Percentiles rank a stretch among this genome's conserved stretches.
Conservation (phyloP, 805 yeast species). For the Candida peoriensis region DNA sequence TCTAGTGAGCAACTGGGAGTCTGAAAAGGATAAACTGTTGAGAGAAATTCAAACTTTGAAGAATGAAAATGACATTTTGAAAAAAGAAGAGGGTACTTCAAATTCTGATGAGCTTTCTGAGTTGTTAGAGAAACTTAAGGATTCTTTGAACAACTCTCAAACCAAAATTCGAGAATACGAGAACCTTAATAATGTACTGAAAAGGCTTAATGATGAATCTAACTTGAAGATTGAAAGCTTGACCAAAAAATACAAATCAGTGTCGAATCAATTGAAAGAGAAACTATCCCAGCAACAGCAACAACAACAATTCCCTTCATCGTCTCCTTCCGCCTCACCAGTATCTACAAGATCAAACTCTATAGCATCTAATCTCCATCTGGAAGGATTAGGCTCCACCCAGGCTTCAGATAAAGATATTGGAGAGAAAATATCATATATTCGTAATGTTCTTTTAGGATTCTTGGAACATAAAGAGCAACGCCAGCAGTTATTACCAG, state of each 20-base stretch:
- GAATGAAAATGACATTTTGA: conserved; percentile 24
- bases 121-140: conserved; percentile 41
- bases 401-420: conserved; percentile 10
- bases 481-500: conserved; percentile 79
- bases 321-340: conserved; percentile 22
- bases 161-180: conserved; percentile 53
- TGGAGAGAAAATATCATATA: conserved; percentile 60
- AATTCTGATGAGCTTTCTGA: conserved; percentile 28
- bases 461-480: conserved; percentile 92
- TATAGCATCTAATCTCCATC: conserved; percentile 23
- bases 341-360: conserved; percentile 34
- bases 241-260: conserved; percentile 60
- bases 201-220: conserved; percentile 61
- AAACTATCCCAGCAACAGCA: conserved; percentile 12
- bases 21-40: conserved; percentile 29
- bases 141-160: conserved; percentile 46
- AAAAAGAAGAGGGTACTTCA: conserved; percentile 23
- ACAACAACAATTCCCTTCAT: conserved; percentile 9
- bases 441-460: conserved; percentile 87
- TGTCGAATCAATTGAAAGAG: conserved; percentile 46
- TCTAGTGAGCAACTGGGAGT: conserved; percentile 29
- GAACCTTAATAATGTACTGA: conserved; percentile 44
- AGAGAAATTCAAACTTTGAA: conserved; percentile 28
- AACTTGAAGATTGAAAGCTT: conserved; percentile 61
- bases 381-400: conserved; percentile 1